A percentile compares a stretch with the other conserved stretches of the same genome.
Evolutionary conservation across 2,329 filamentous ascomycete genomes (phyloP).

Genomic region (Stagonosporopsis cucurbitacearum): DNA sequence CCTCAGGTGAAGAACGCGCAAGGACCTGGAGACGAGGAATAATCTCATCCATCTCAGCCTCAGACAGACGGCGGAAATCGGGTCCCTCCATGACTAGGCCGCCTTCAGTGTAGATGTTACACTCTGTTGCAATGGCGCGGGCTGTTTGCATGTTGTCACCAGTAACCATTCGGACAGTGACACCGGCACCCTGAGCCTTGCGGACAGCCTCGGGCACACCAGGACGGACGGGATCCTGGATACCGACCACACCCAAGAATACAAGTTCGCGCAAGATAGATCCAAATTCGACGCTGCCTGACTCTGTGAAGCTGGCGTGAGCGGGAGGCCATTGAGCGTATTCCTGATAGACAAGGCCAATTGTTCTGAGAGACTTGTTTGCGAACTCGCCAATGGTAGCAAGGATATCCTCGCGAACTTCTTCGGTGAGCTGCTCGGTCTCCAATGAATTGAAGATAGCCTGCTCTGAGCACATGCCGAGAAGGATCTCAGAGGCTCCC

Average conservation of each 20-base stretch:
- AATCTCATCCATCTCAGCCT: constrained; percentile 78
- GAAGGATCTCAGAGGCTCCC: constrained; percentile 64
- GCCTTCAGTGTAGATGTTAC: constrained; percentile 81
- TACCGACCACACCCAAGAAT: constrained; percentile 86
- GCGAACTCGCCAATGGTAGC: constrained; percentile 49
- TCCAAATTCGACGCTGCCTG: constrained; percentile 29
- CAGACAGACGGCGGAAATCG: constrained; percentile 84
- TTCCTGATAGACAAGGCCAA: constrained; percentile 52
- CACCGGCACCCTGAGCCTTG: constrained; percentile 88
- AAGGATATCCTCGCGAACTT: constrained; percentile 28
- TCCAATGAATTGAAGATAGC: constrained; percentile 27
- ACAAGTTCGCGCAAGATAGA: constrained; percentile 62
- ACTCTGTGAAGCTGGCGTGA: constrained; percentile 26
- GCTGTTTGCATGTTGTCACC: constrained; percentile 96
- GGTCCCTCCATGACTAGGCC: constrained; percentile 85
- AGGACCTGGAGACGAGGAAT: constrained; percentile 85
- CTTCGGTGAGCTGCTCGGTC: constrained; percentile 24
- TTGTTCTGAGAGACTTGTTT: constrained; percentile 51
- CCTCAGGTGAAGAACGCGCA: constrained; percentile 91
- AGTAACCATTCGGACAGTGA: constrained; percentile 95
- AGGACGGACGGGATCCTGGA: constrained; percentile 92
- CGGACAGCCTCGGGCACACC: constrained; percentile 85
- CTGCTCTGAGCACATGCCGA: constrained; percentile 51
- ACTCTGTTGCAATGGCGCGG: constrained; percentile 93
- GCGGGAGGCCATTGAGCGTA: constrained; percentile 46